Evolutionary conservation across 352 stramenopile species (phyloP), one percentile per base, ranked within the genome.

Genomic region (Albugo laibachii): DNA sequence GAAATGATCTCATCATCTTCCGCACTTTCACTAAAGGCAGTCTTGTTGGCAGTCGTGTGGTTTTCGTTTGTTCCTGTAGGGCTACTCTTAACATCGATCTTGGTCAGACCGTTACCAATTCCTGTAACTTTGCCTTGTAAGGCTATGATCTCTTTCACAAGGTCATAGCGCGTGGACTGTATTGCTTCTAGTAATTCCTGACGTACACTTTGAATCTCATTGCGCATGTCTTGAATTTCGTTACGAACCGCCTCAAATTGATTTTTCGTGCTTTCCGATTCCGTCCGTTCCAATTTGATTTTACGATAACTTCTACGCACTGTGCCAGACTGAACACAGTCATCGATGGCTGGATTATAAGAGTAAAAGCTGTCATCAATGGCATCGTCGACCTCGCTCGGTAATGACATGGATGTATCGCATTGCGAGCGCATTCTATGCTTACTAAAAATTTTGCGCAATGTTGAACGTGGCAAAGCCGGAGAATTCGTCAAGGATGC

Each of bases 111-210:
- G 13, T 69, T 55, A 24, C 69, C 47, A 19, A 63, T 56, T 3
- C 60, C 56, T 18, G 68, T 43, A 12, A 91, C 60, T 50, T 82
- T 64, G 21, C 77, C 72, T 36, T 83, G 80, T 41, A 91, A 71
- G 62, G 87, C 59, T 39, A 71, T 63, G 16, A 91, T 55, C 50
- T 91, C 77, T 54, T 91, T 91, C 38, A 91, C 62, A 45, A 91
- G 57, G 48, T 91, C 77, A 63, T 91, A 91, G 14, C 72, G 69
- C 27, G 69, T 83, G 19, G 73, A 55, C 52, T 87, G 77, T 49
- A 91, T 62, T 58, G 87, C 77, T 45, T 85, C 82, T 69, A 91
- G 83, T 49, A 91, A 64, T 48, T 91, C 74, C 37, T 71, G 66
- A 12, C 67, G 66, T 40, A 87, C 80, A 18, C 58, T 53, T 36